phyloP scores from a whole-genome alignment of 2,329 filamentous ascomycete species.

The Parastagonospora avenae region DNA sequence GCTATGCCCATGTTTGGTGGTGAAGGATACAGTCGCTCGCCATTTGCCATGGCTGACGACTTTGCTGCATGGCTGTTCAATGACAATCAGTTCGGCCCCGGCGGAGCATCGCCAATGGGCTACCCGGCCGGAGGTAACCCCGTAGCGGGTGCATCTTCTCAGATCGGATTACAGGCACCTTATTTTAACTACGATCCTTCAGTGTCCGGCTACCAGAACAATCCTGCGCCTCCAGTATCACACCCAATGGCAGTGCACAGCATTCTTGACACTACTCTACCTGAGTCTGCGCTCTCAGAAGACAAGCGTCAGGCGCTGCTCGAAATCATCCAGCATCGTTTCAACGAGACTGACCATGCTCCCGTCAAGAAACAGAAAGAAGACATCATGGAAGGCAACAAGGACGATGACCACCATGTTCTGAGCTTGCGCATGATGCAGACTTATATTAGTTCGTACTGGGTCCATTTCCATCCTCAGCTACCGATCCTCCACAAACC shows the following conservation, averaged over 20 bases:
- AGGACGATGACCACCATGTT: conserved; percentile 64
- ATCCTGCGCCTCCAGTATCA: conserved; percentile 64
- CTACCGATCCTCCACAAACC: conserved; percentile 93
- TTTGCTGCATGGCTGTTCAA: conserved; percentile 87
- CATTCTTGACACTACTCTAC: conserved; percentile 77
- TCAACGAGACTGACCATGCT: conserved; percentile 79
- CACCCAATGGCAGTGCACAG: conserved; percentile 91
- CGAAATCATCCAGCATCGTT: conserved; percentile 78
- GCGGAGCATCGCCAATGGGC: conserved; percentile 45
- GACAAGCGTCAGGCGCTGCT: conserved; percentile 84
- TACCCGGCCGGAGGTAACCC: conserved; percentile 40
- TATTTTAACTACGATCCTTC: conserved; percentile 58
- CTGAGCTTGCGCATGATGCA: conserved; percentile 95
- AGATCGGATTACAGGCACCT: conserved; percentile 54
- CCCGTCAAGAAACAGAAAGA: conserved; percentile 77
- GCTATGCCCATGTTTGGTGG: conserved; percentile 87
- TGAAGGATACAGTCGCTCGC: conserved; percentile 82
- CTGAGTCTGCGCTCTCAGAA: conserved; percentile 81
- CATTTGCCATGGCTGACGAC: conserved; percentile 85
- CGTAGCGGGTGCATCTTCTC: conserved; percentile 46
- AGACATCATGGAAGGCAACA: conserved; percentile 77
- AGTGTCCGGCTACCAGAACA: conserved; percentile 55
- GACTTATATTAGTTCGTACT: conserved; percentile 85
- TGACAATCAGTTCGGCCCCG: conserved; percentile 58
- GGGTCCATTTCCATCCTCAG: conserved; percentile 93